Conservation (phyloP, 2,329 filamentous ascomycete genomes). For the Aphanoascus verrucosus region DNA sequence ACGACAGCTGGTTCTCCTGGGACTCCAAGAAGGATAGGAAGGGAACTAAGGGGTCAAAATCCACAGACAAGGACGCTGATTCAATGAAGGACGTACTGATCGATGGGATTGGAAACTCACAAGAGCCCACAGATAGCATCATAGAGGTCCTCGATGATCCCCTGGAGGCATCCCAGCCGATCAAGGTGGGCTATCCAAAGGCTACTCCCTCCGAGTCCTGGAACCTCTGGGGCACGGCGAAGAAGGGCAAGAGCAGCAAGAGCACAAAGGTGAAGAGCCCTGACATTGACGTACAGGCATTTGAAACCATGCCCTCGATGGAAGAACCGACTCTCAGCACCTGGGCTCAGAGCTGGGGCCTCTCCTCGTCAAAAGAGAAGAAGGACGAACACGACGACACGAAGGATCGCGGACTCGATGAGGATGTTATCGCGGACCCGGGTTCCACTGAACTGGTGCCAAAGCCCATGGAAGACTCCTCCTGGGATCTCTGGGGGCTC, state of each 20-base stretch:
- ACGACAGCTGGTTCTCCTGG: not conserved
- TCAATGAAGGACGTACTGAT: not conserved
- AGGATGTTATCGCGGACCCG: constrained; percentile 24
- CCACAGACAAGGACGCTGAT: not conserved
- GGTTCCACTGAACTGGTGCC: constrained; percentile 14
- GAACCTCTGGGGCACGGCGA: constrained; percentile 12
- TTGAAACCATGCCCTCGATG: not conserved
- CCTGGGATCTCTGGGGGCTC: constrained; percentile 27
- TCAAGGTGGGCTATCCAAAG: not conserved
- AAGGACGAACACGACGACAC: constrained; percentile 41
- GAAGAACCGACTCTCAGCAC: constrained; percentile 21
- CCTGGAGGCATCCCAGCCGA: not conserved
- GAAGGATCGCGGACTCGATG: constrained; percentile 30
- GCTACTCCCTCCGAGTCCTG: not conserved
- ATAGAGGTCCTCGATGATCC: not conserved
- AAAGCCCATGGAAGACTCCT: constrained; percentile 18
- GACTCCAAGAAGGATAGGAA: not conserved
- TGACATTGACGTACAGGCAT: not conserved
- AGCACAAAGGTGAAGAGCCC: constrained; percentile 2
- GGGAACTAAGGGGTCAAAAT: not conserved
- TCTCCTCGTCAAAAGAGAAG: constrained; percentile 37
- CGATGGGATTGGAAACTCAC: not conserved
- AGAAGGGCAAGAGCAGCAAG: constrained; percentile 10
- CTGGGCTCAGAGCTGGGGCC: constrained; percentile 27
- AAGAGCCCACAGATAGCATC: not conserved